Base-by-base conservation (phyloP, 176 grass and related monocot genomes). In the Aegilops speltoides region DNA sequence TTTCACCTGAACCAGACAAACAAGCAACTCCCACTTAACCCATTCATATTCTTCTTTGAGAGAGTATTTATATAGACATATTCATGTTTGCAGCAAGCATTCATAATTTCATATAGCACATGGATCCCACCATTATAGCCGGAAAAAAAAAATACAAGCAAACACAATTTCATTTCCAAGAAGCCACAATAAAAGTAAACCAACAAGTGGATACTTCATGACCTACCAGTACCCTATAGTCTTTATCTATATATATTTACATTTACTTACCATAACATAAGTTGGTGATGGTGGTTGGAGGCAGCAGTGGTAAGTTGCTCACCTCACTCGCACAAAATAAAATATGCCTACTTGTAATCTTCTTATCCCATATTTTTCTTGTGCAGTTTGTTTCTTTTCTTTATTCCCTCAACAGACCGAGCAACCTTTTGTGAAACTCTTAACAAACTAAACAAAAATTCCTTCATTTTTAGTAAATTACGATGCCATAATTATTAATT, bases 1-100 rank as follows among this genome's bases (percentile, higher is more conserved):
- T 93, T 96, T 99, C 61, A 99, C 94, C 97, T 99, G 89, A 36
- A 79, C 6, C 12, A 64, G 22, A 83, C 57, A 86, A 68, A 79
- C 19, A 68, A 54, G 37, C 12, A 74, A 68, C 12, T 68, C 22
- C 20, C 1, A 38, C 23, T 48, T 52, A 87, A 56, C 33, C 10
- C 79, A 50, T 11, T 37, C 4, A 10, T 54, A 50, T 41, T 40
- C 68, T 41, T 64, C 4, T 86, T 26, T n/a, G 7, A 19, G n/a
- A 62, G 36, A n/a, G 20, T 72, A 13, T 41, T 23, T 8, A n/a
- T 24, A 48, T 48, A 48, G 8, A 81, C 15, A 3, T 31, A 40
- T 64, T 57, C 43, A 59, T 22, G 6, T 71, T 64, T 48, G 62
- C 88, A 77, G 0, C 16, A 89, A 34, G 37, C 26, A 63, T 70